Base-by-base conservation (phyloP, 139 green algal genomes). In the Picochlorum sp. region DNA sequence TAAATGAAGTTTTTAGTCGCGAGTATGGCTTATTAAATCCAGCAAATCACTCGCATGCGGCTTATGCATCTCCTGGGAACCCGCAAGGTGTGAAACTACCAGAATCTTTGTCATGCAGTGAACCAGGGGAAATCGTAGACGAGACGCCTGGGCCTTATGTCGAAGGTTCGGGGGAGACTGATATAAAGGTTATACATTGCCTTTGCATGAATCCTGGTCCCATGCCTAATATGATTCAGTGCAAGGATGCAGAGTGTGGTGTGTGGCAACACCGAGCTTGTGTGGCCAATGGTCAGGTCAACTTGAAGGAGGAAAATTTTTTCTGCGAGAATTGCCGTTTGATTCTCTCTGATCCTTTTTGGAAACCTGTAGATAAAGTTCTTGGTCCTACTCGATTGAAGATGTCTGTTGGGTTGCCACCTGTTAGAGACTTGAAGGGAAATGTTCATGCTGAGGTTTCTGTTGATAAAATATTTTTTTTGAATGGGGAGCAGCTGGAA, bases 221-320 rank as follows among this genome's bases (percentile, higher is more conserved):
- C 22, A 35, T 57, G 1, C 60, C 50, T 13, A 47, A 51, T 22
- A 80, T 87, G 77, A 43, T 90, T 33, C 75, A 88, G 64, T 91
- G 83, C 59, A 28, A 69, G 58, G 69, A 54, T 18, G 29, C 54
- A 1, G 43, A 35, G 1, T 91, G 83, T 55, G 69, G 77, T 5
- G 69, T 85, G 20, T 88, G 81, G 81, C 83, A 90, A 78, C 83
- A 91, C 52, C 44, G 50, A 7, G 53, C 59, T 0, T 90, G 81
- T 63, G 55, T 80, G 35, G 58, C n/a, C n/a, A n/a, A n/a, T n/a
- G n/a, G n/a, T 28, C 31, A 20, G 8, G 25, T 13, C 29, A n/a
- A 51, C 24, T 35, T 13, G 20, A 40, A 39, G 28, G 32, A 50
- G 18, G 57, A 63, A 4, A 64, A 65, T 45, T 79, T 68, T 61